These are phyloP conservation scores for Herpetomonas tarakana DNA, from an alignment of 208 protist species.

Conservation along the genomic window DNA sequence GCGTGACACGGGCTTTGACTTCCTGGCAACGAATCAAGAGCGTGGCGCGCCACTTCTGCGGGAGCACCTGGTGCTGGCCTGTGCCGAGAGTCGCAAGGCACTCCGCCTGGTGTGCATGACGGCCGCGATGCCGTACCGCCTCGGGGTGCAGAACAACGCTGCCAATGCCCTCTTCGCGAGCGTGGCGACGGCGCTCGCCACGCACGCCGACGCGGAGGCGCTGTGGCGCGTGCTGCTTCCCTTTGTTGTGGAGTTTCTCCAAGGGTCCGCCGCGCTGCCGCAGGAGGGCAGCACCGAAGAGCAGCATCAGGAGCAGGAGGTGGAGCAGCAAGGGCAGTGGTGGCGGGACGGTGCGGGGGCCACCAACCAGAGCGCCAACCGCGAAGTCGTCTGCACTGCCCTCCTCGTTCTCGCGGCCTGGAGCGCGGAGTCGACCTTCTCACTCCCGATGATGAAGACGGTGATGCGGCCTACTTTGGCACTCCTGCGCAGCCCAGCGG, in stretches of 20 bases:
- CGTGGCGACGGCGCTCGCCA: slow-evolving; percentile 55
- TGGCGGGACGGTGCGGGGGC: not conserved
- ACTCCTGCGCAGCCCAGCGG: slow-evolving; percentile 22
- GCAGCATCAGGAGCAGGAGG: slow-evolving; percentile 10
- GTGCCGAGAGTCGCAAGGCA: slow-evolving; percentile 68
- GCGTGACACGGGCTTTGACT: slow-evolving; percentile 83
- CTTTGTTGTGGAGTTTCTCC: slow-evolving; percentile 69
- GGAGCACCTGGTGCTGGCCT: slow-evolving; percentile 67
- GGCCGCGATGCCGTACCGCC: slow-evolving; percentile 41
- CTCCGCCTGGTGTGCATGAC: slow-evolving; percentile 66
- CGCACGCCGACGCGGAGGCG: slow-evolving; percentile 53
- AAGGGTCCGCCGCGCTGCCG: slow-evolving; percentile 19
- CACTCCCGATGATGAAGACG: slow-evolving; percentile 45
- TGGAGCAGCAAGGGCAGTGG: slow-evolving; percentile 1
- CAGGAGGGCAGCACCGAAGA: slow-evolving; percentile 18
- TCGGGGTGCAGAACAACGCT: slow-evolving; percentile 56
- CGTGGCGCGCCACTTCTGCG: slow-evolving; percentile 71
- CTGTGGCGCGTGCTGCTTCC: slow-evolving; percentile 75
- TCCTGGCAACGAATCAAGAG: slow-evolving; percentile 75
- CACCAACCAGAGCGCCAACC: not conserved
- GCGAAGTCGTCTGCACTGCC: slow-evolving; percentile 59
- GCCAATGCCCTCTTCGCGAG: slow-evolving; percentile 80
- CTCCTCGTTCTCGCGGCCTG: slow-evolving; percentile 74
- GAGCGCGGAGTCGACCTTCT: slow-evolving; percentile 61
- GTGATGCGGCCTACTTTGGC: slow-evolving; percentile 57